Percentiles rank a stretch among this genome's conserved stretches.
phyloP scores from a whole-genome alignment of 306 rosid species.

The Cicer bijugum region DNA sequence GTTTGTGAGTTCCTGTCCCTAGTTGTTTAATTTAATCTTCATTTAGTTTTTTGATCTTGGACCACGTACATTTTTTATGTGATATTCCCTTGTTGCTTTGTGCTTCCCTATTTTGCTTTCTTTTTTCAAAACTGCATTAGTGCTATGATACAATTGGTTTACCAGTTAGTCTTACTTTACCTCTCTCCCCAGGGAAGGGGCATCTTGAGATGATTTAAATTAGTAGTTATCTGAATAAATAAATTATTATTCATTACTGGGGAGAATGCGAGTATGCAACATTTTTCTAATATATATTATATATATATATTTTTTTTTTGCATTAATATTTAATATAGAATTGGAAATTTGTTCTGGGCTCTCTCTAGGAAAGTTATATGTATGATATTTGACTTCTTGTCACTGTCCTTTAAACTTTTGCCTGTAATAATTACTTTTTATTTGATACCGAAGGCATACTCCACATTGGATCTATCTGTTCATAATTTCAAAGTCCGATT shows the following conservation, averaged over 20 bases:
- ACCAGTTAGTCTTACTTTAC: constrained; percentile 23
- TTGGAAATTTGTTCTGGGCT: constrained; percentile 9
- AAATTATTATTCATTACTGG: constrained; percentile 21
- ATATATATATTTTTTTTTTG: neutral
- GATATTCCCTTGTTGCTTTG: constrained; percentile 33
- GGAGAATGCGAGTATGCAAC: constrained; percentile 16
- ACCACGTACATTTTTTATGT: constrained; percentile 34
- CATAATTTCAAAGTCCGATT: constrained; percentile 80
- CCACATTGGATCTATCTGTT: constrained; percentile 76
- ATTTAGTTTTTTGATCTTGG: constrained; percentile 36
- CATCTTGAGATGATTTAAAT: constrained; percentile 22
- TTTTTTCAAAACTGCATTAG: constrained; percentile 37
- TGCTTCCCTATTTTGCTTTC: constrained; percentile 35
- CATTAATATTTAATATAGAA: constrained; percentile 18
- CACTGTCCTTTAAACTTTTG: constrained; percentile 26
- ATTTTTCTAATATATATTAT: neutral
- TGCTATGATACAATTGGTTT: constrained; percentile 34
- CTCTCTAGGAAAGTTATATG: constrained; percentile 31
- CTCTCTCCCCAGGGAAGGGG: neutral
- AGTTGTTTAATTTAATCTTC: constrained; percentile 34
- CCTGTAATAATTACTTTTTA: constrained; percentile 45
- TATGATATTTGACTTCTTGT: constrained; percentile 34
- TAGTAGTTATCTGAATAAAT: constrained; percentile 19
- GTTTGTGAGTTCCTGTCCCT: constrained; percentile 70
- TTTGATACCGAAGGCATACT: constrained; percentile 81